Conservation (phyloP, 768 basidiomycete species). For the Ramaria rubella region DNA sequence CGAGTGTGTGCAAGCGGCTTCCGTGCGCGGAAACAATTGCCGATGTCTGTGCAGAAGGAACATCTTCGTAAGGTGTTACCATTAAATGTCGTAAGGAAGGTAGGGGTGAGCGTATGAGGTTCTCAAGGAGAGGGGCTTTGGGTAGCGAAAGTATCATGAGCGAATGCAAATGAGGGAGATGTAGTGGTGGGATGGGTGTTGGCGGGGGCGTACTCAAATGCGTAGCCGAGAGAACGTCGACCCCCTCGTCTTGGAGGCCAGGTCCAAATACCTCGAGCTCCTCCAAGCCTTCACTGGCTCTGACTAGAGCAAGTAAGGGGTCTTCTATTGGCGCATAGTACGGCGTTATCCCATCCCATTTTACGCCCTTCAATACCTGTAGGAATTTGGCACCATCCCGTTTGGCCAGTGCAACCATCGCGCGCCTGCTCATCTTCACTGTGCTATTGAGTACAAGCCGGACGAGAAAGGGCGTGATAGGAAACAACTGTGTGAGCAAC, state of each 20-base stretch:
- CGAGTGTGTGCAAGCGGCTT: slow-evolving; percentile 46
- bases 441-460: slow-evolving; percentile 47
- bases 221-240: slow-evolving; percentile 26
- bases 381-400: slow-evolving; percentile 47
- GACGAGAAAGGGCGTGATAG: slow-evolving; percentile 58
- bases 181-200: slow-evolving; percentile 37
- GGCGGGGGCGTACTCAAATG: slow-evolving; percentile 12
- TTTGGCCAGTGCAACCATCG: slow-evolving; percentile 42
- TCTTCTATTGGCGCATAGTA: slow-evolving; percentile 34
- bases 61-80: slow-evolving; percentile 68
- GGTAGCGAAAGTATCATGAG: slow-evolving; percentile 62
- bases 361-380: slow-evolving; percentile 47
- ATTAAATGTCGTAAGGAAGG: slow-evolving; percentile 58
- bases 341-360: slow-evolving; percentile 35
- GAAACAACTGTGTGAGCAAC: slow-evolving; percentile 56
- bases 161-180: slow-evolving; percentile 51
- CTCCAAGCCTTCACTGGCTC: slow-evolving; percentile 49
- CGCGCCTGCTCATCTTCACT: slow-evolving; percentile 55
- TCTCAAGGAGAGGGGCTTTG: slow-evolving; percentile 53
- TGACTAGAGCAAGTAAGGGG: slow-evolving; percentile 51
- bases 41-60: slow-evolving; percentile 52
- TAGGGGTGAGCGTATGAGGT: slow-evolving; percentile 52
- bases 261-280: slow-evolving; percentile 57
- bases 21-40: slow-evolving; percentile 59
- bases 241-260: slow-evolving; percentile 42